Base-by-base conservation (phyloP, 2,329 filamentous ascomycete genomes). In the Helotiales sp. region DNA sequence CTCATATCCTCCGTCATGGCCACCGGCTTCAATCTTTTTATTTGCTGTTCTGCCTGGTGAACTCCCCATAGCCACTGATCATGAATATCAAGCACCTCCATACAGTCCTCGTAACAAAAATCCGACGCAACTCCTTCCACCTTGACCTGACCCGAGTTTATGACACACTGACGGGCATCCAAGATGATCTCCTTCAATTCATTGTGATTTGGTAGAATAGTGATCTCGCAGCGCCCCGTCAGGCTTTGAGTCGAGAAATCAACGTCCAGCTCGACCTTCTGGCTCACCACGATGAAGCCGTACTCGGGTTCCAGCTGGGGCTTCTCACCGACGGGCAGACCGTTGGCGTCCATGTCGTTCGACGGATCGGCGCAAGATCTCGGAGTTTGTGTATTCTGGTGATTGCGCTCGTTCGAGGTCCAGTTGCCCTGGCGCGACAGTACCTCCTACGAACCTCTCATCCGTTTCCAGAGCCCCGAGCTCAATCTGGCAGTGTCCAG, bases 191-290 rank as follows among this genome's bases (percentile, higher is more conserved):
- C 83, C 55, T 85, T 81, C 47, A 89, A 83, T 61, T 87, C 86
- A 67, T 87, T 80, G 47, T 82, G 81, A 73, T 84, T 84, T 67
- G 86, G 83, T 24, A 76, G 73, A 63, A 98, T 88, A 32, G 90
- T 91, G 73, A 99, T 91, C 72, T 94, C 91, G 8, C 92, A 93
- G 70, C 87, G 90, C 60, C 96, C 96, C 69, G 87, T 89, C 75
- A 98, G 82, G 75, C 85, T 86, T 79, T 89, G 90, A 63, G 87
- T 87, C 71, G 87, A 85, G 78, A 99, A 96, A 80, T 97, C 92
- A 77, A 99, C 84, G 75, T 98, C 94, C 68, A 99, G 84, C 74
- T 93, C 90, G 59, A 99, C 90, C 78, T 92, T 92, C 80, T 98
- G 95, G 80, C 93, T 91, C 63, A 93, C 85, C 66, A 98, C 82